Evolutionary conservation across 129 eudicot genomes (phyloP).

Genomic region (Helianthus tuberosus): DNA sequence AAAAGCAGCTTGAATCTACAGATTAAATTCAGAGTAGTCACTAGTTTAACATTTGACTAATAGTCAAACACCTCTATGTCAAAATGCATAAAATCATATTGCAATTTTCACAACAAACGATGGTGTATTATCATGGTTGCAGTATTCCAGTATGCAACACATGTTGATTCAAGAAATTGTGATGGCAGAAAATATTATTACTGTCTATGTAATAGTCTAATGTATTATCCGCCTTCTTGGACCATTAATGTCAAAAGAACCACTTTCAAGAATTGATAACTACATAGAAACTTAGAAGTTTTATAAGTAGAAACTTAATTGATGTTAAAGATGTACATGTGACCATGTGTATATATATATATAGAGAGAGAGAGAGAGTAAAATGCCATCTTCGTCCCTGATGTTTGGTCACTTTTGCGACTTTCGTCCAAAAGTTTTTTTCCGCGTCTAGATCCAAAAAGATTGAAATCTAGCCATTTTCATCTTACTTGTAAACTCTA

Average conservation of each 20-base stretch:
- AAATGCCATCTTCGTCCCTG: too few relatives aligned
- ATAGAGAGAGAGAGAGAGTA: too few relatives aligned
- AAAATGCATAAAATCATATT: slow-evolving; percentile 7
- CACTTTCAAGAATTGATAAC: background rate
- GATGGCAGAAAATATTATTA: background rate
- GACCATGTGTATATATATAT: background rate
- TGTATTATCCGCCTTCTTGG: background rate
- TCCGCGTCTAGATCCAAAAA: too few relatives aligned
- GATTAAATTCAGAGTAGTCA: background rate
- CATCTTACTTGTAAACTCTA: too few relatives aligned
- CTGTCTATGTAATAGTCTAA: background rate
- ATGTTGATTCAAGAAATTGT: background rate
- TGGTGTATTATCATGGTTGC: background rate
- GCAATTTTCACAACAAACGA: background rate
- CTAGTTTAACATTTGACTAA: slow-evolving; percentile 13
- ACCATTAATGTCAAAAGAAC: background rate
- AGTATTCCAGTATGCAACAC: background rate
- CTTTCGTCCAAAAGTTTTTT: too few relatives aligned
- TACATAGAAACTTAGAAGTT: background rate
- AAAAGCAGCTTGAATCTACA: slow-evolving; percentile 98
- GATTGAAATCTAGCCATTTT: too few relatives aligned
- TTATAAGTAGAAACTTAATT: background rate
- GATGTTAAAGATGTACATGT: background rate
- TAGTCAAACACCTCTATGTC: background rate
- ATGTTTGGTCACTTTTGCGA: too few relatives aligned